These are phyloP conservation scores for Earliella scabrosa DNA, from an alignment of 1,284 basidiomycete species.

Conservation along the genomic window DNA sequence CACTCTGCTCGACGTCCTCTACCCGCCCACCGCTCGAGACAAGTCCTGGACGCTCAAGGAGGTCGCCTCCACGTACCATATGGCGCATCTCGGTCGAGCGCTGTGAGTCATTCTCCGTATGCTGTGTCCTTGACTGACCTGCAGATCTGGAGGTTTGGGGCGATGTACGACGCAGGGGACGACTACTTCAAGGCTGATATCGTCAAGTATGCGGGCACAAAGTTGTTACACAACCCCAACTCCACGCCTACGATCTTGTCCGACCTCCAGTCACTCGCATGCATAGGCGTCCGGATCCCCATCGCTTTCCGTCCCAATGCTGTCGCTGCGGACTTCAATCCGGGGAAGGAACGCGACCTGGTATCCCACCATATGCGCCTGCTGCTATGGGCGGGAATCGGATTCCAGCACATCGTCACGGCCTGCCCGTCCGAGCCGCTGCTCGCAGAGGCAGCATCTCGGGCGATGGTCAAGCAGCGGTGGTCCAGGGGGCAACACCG, in stretches of 20 bases:
- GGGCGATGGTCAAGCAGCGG: background rate
- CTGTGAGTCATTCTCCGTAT: slow-evolving; percentile 7
- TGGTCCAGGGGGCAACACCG: background rate
- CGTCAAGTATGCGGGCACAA: background rate
- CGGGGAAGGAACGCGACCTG: slow-evolving; percentile 25
- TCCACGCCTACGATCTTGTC: background rate
- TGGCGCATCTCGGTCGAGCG: slow-evolving; percentile 30
- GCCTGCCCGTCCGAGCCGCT: slow-evolving; percentile 31
- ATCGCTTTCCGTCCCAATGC: slow-evolving; percentile 29
- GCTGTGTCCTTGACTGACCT: background rate
- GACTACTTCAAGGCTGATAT: slow-evolving; percentile 18
- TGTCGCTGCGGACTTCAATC: background rate
- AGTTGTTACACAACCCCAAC: background rate
- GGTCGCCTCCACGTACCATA: slow-evolving; percentile 25
- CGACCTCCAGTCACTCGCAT: slow-evolving; percentile 27
- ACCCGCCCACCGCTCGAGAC: background rate
- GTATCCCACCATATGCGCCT: slow-evolving; percentile 37
- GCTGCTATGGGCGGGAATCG: slow-evolving; percentile 26
- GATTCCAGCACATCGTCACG: slow-evolving; percentile 30
- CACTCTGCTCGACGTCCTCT: background rate
- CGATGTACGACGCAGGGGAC: slow-evolving; percentile 9
- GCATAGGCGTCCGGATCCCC: slow-evolving; percentile 32
- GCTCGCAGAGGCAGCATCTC: slow-evolving; percentile 31
- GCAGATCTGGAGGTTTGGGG: slow-evolving; percentile 6
- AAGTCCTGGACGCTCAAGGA: slow-evolving; percentile 6